Evolutionary conservation across 768 basidiomycete species (phyloP).

Genomic region (Mycena galericulata): DNA sequence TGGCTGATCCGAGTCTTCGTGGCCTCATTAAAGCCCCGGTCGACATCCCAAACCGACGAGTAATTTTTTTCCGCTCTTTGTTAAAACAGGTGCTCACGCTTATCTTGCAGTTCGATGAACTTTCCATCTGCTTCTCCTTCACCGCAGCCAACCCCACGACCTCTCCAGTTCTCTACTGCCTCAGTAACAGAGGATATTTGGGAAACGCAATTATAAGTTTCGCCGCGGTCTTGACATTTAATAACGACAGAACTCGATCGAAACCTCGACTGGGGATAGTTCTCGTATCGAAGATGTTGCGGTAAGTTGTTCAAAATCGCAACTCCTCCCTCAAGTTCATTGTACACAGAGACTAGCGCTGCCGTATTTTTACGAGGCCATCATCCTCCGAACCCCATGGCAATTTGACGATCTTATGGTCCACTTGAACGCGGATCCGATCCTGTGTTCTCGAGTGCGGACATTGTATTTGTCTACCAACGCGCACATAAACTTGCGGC

Average conservation of each 20-base stretch:
- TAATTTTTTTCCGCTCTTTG: neutral
- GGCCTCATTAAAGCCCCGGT: too few relatives aligned
- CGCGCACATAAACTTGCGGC: neutral
- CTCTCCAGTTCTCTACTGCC: constrained; percentile 12
- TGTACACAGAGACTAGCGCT: constrained; percentile 23
- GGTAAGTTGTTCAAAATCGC: constrained; percentile 10
- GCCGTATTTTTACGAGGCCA: constrained; percentile 12
- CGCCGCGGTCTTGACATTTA: neutral
- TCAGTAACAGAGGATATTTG: constrained; percentile 21
- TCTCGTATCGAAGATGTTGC: constrained; percentile 25
- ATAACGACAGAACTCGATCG: neutral
- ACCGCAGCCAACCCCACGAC: neutral
- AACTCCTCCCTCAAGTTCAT: neutral
- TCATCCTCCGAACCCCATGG: neutral
- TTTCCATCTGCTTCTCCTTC: neutral
- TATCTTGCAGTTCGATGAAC: constrained; percentile 1
- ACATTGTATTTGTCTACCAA: constrained; percentile 7
- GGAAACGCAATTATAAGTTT: constrained; percentile 19
- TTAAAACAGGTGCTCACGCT: neutral
- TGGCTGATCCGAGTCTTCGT: constrained; percentile 14
- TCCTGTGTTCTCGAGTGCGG: neutral
- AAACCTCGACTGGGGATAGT: neutral
- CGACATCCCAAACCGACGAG: constrained; percentile 1
- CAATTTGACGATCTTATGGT: neutral
- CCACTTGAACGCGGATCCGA: neutral